Percentiles rank a stretch among this genome's conserved stretches.
Evolutionary conservation across 768 basidiomycete species (phyloP).

Genomic region (Polyporus arcularius): DNA sequence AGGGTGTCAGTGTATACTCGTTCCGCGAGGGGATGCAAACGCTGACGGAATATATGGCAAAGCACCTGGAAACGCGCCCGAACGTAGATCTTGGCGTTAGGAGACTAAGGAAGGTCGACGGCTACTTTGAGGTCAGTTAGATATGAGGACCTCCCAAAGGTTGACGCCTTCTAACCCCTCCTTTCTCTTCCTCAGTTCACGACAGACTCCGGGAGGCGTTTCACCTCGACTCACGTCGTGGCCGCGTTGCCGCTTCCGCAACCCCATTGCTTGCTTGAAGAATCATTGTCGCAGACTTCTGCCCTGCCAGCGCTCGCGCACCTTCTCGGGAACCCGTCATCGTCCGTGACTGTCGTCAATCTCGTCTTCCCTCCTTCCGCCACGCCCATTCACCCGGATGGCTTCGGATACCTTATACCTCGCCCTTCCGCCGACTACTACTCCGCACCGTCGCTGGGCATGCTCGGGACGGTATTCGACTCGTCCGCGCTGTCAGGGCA

Average conservation of each 20-base stretch:
- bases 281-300: background rate
- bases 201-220: slow-evolving; percentile 34
- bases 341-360: slow-evolving; percentile 85
- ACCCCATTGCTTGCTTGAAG: slow-evolving; percentile 30
- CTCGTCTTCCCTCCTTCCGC: slow-evolving; percentile 68
- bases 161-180: background rate
- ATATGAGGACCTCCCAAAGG: too few species aligned
- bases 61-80: slow-evolving; percentile 41
- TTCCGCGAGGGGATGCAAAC: slow-evolving; percentile 76
- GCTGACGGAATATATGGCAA: slow-evolving; percentile 58
- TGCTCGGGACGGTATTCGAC: slow-evolving; percentile 91
- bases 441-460: slow-evolving; percentile 37
- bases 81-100: slow-evolving; percentile 61
- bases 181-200: slow-evolving; percentile 31
- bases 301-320: slow-evolving; percentile 50
- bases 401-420: slow-evolving; percentile 94
- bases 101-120: slow-evolving; percentile 34
- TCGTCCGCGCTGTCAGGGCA: slow-evolving; percentile 71
- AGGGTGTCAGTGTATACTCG: slow-evolving; percentile 72
- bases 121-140: slow-evolving; percentile 26
- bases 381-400: slow-evolving; percentile 67
- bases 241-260: slow-evolving; percentile 74
- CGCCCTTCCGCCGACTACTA: slow-evolving; percentile 67
- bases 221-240: slow-evolving; percentile 65
- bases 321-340: slow-evolving; percentile 65